Evolutionary conservation across 495 filamentous ascomycete genomes (phyloP), one percentile per base, ranked within the genome.

Genomic region (Penicillium goetzii): DNA sequence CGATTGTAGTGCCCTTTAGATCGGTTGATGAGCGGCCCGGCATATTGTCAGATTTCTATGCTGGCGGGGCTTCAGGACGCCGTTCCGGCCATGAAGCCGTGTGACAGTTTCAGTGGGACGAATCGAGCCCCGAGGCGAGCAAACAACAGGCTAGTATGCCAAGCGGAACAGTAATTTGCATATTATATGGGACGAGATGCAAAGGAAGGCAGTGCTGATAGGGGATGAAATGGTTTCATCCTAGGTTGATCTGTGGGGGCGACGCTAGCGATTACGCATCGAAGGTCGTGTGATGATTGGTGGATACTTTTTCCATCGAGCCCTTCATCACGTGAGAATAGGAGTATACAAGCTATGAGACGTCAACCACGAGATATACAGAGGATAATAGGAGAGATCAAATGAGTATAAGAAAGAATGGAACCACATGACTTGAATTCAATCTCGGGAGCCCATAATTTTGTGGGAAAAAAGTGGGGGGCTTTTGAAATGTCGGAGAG

Each of bases 1-100:
- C 17, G 73, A 77, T 65, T 61, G 73, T 51, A 30, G 25, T n/a
- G 15, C 25, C 47, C 14, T 21, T 38, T 3, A 38, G 32, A 36
- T 25, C 8, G 8, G 30, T 5, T 55, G 52, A 38, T 36, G 28
- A 36, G 52, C 52, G 52, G 4, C 52, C 32, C 19, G 52, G 52
- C 52, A 55, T 55, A 8, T 34, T 21, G 52, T 21, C 52, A 34
- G 32, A 38, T 36, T 38, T 38, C 19, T 15, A 36, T 34, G n/a
- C 21, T 19, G 23, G 30, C 6, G 25, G 19, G 23, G 47, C 47
- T 51, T 30, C 26, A 51, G 25, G 47, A 15, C n/a, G 47, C 47
- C 11, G 47, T 26, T 51, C 5, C 25, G 25, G 47, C 47, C 47
- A 51, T 51, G 25, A 30, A 51, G 47, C 47, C 25, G 47, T n/a